Evolutionary conservation across 140 eudicot species (phyloP).

Genomic region (Stevia rebaudiana): DNA sequence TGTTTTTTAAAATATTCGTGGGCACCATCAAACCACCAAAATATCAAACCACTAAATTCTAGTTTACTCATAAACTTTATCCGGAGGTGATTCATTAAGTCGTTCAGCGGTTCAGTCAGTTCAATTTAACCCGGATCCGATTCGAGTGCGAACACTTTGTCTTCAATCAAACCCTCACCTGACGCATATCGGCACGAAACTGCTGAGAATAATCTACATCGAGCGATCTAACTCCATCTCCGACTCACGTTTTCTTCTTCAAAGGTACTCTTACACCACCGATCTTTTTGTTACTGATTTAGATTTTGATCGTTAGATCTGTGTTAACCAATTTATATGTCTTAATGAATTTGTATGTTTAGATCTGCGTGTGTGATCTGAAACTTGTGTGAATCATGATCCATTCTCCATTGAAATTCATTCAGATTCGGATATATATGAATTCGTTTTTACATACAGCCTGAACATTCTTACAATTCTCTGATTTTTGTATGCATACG

Average conservation of each 20-base stretch:
- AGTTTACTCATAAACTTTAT: too few species aligned
- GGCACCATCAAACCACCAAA: too few species aligned
- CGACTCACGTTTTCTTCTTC: constrained; percentile 12
- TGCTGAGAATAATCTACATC: constrained; percentile 4
- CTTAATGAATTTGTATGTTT: background rate
- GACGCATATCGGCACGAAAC: constrained; percentile 16
- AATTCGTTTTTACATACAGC: constrained; percentile 2
- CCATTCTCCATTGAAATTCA: background rate
- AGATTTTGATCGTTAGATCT: constrained; percentile 8
- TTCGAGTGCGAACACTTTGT: background rate
- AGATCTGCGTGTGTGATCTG: constrained; percentile 17
- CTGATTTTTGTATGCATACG: background rate
- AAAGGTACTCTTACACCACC: constrained; percentile 18
- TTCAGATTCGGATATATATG: background rate
- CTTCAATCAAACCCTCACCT: constrained; percentile 22
- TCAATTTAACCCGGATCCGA: constrained; percentile 18
- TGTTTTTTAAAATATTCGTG: too few species aligned
- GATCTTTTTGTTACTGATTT: background rate
- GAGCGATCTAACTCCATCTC: constrained; percentile 8
- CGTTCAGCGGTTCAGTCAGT: background rate
- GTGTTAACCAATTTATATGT: background rate
- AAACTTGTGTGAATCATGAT: background rate
- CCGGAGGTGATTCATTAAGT: too few species aligned
- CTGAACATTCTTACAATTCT: background rate
- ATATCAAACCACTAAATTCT: too few species aligned